These are phyloP conservation scores for Ilyonectria mors-panacis DNA, from an alignment of 2,329 filamentous ascomycete species.

Conservation along the genomic window DNA sequence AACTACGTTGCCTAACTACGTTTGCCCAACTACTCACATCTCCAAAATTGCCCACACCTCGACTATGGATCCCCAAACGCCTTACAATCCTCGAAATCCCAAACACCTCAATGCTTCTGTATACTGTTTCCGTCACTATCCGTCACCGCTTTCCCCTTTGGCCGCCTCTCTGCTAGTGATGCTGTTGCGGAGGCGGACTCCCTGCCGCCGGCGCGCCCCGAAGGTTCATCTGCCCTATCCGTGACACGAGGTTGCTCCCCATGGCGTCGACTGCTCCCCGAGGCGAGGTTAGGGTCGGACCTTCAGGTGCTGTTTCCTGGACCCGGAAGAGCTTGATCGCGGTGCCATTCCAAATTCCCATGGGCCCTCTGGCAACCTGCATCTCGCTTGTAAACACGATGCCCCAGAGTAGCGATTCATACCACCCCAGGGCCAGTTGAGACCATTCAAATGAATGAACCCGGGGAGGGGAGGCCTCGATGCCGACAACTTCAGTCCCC, in stretches of 20 bases:
- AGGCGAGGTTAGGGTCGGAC: conserved; percentile 86
- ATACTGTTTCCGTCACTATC: background rate
- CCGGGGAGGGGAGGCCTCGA: conserved; percentile 81
- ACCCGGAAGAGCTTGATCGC: conserved; percentile 90
- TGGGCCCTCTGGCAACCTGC: conserved; percentile 86
- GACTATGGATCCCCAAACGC: conserved; percentile 5
- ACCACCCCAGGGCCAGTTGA: conserved; percentile 91
- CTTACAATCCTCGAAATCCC: background rate
- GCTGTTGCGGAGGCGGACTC: conserved; percentile 31
- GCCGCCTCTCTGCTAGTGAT: conserved; percentile 22
- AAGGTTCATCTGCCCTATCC: conserved; percentile 87
- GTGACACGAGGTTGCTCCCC: conserved; percentile 88
- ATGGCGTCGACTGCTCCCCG: conserved; percentile 94
- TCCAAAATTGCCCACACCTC: background rate
- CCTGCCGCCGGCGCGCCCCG: conserved; percentile 60
- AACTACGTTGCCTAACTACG: background rate
- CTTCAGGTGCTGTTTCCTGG: conserved; percentile 84
- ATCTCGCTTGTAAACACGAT: conserved; percentile 94
- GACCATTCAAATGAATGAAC: conserved; percentile 97
- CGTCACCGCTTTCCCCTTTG: conserved; percentile 1
- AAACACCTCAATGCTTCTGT: conserved; percentile 23
- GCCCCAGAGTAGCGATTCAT: conserved; percentile 94
- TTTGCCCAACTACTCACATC: background rate
- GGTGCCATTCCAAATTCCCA: conserved; percentile 95
- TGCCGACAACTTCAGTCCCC: conserved; percentile 74